Conservation (phyloP, 2,329 filamentous ascomycete genomes). For the Nothopassalora personata region DNA sequence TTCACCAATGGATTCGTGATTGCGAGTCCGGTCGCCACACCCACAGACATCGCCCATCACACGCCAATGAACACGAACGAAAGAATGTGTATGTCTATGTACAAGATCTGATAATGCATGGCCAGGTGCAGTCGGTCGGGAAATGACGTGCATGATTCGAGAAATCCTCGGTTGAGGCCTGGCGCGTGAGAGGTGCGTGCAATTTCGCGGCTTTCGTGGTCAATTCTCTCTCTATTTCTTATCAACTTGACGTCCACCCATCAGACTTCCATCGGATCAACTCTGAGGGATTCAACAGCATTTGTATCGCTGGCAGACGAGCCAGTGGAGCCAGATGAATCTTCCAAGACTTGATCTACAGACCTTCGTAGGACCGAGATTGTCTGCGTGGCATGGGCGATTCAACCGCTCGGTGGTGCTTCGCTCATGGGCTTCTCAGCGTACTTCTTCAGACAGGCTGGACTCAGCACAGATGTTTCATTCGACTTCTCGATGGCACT, state of each 20-base stretch:
- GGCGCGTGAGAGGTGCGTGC: not conserved
- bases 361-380: conserved; percentile 36
- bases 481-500: conserved; percentile 36
- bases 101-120: not conserved
- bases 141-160: not conserved
- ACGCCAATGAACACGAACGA: not conserved
- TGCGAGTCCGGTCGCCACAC: conserved; percentile 35
- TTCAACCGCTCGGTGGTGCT: conserved; percentile 32
- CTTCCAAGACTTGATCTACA: not conserved
- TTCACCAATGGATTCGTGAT: conserved; percentile 68
- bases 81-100: conserved; percentile 2
- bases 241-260: not conserved
- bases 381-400: conserved; percentile 27
- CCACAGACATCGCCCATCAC: conserved; percentile 20
- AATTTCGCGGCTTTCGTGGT: not conserved
- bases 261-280: not conserved
- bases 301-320: not conserved
- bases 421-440: conserved; percentile 31
- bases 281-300: not conserved
- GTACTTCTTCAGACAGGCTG: conserved; percentile 36
- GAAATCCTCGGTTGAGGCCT: not conserved
- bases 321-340: not conserved
- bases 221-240: not conserved
- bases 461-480: conserved; percentile 22
- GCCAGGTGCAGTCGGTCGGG: not conserved